phyloP scores from a whole-genome alignment of 139 green algal genomes.

The Chlamydomonas sp. region DNA sequence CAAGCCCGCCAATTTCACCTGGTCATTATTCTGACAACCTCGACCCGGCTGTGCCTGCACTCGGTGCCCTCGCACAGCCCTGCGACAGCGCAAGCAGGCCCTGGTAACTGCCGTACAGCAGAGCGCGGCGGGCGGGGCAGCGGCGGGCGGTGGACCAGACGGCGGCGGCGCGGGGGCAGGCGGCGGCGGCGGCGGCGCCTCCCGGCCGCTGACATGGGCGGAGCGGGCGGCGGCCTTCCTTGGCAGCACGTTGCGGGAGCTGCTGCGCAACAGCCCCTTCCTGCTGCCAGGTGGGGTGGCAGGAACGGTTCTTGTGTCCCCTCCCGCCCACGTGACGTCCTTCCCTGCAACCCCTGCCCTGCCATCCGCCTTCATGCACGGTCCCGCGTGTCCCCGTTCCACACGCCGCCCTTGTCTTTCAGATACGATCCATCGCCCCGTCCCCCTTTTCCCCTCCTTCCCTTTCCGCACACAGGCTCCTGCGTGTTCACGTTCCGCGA shows the following conservation, averaged over 20 bases:
- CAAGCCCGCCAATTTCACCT: too few relatives aligned
- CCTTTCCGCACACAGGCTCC: not conserved
- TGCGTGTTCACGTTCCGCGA: constrained; percentile 20
- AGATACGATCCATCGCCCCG: too few relatives aligned
- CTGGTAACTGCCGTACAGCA: constrained; percentile 23
- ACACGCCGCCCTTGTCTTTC: too few relatives aligned
- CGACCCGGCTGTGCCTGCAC: too few relatives aligned
- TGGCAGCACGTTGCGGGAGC: not conserved
- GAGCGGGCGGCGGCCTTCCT: not conserved
- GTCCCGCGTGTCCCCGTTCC: too few relatives aligned
- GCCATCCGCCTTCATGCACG: too few relatives aligned
- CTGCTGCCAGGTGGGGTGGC: not conserved
- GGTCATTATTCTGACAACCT: too few relatives aligned
- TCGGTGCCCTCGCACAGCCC: not conserved
- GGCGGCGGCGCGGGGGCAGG: not conserved
- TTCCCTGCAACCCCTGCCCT: too few relatives aligned
- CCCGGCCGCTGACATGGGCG: not conserved
- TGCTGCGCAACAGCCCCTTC: constrained; percentile 17
- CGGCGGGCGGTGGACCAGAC: not conserved
- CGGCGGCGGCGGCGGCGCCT: not conserved
- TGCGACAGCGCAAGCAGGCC: constrained; percentile 14
- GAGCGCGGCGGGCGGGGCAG: not conserved
- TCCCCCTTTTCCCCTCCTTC: too few relatives aligned
- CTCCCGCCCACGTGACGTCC: too few relatives aligned
- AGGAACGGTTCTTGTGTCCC: too few relatives aligned